phyloP scores from a whole-genome alignment of 2,329 filamentous ascomycete genomes.

The Sordariomycetes sp. region DNA sequence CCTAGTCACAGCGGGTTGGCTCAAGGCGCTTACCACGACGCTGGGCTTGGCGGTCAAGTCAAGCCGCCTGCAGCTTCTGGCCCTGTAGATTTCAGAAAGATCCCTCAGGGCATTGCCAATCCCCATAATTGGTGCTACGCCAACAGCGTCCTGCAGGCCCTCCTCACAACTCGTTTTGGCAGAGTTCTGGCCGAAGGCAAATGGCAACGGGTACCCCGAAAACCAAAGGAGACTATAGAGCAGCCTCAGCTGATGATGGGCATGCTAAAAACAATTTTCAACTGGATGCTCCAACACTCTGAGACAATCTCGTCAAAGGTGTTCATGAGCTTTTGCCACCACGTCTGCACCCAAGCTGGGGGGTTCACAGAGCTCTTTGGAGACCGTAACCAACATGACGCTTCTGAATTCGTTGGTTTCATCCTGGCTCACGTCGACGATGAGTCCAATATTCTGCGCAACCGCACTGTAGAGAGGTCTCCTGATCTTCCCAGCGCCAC shows the following conservation, averaged over 20 bases:
- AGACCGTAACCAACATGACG: constrained; percentile 74
- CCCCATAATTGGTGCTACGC: constrained; percentile 83
- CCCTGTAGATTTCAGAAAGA: too few relatives aligned
- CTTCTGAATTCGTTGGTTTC: constrained; percentile 82
- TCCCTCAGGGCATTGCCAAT: constrained; percentile 60
- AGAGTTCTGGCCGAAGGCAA: constrained; percentile 49
- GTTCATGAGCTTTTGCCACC: too few relatives aligned
- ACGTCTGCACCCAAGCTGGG: too few relatives aligned
- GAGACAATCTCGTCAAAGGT: too few relatives aligned
- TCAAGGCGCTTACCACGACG: constrained; percentile 24
- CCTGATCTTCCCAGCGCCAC: too few relatives aligned
- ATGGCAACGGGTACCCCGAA: constrained; percentile 62
- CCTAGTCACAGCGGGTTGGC: constrained; percentile 73
- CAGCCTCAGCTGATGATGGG: constrained; percentile 51
- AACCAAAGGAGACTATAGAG: constrained; percentile 43
- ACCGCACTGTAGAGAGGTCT: too few relatives aligned
- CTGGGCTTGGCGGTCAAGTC: constrained; percentile 12
- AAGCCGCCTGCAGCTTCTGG: neutral
- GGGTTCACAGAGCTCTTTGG: constrained; percentile 47
- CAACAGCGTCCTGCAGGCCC: constrained; percentile 79
- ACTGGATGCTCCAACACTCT: too few relatives aligned
- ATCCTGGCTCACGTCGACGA: constrained; percentile 74
- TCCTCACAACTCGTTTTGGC: constrained; percentile 68
- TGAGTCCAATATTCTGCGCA: constrained; percentile 62
- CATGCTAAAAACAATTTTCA: constrained; percentile 49